Evolutionary conservation across 2,329 filamentous ascomycete species (phyloP).

Genomic region (Colletotrichum simmondsii): DNA sequence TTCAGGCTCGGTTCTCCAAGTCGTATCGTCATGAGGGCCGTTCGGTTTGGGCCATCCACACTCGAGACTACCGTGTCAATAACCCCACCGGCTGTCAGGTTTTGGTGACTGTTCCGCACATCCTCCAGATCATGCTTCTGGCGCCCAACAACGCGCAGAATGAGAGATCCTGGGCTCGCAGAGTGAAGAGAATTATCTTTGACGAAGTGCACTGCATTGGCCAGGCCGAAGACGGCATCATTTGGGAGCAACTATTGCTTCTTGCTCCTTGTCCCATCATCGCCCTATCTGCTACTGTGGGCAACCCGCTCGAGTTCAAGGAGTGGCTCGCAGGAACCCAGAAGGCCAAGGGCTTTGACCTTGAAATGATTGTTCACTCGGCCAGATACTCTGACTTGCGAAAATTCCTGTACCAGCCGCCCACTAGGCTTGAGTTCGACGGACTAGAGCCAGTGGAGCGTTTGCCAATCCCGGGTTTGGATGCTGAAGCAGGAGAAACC

Average conservation of each 20-base stretch:
- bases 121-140: constrained; percentile 82
- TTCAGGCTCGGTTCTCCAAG: constrained; percentile 80
- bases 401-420: constrained; percentile 75
- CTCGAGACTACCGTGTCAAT: constrained; percentile 80
- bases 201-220: constrained; percentile 87
- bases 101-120: constrained; percentile 80
- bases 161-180: constrained; percentile 67
- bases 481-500: constrained; percentile 53
- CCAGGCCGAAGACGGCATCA: constrained; percentile 68
- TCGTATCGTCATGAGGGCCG: constrained; percentile 68
- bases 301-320: constrained; percentile 77
- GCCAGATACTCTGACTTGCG: constrained; percentile 81
- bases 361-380: constrained; percentile 76
- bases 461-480: constrained; percentile 57
- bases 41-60: constrained; percentile 84
- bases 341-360: constrained; percentile 67
- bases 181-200: constrained; percentile 81
- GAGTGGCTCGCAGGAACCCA: constrained; percentile 76
- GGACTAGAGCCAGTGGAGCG: constrained; percentile 57
- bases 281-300: constrained; percentile 82
- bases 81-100: constrained; percentile 79
- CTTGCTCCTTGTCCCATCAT: constrained; percentile 82
- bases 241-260: constrained; percentile 81
- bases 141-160: constrained; percentile 71
- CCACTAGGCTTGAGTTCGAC: constrained; percentile 57